phyloP scores from a whole-genome alignment of 179 eudicot genomes.

The Heliamphora pulchella region DNA sequence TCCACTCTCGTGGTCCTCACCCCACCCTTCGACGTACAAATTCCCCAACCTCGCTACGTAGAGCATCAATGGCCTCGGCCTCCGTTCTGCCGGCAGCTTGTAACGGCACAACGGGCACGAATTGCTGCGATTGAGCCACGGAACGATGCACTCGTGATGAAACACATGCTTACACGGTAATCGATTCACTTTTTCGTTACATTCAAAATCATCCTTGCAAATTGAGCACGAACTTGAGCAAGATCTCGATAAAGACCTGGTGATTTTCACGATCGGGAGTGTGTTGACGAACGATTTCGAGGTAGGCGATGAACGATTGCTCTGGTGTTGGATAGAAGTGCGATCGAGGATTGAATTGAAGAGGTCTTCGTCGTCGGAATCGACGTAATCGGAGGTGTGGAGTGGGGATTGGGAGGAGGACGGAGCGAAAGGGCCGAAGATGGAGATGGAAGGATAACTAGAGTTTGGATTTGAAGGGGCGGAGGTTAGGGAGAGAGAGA shows the following conservation, averaged over 20 bases:
- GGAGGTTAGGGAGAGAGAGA: background rate
- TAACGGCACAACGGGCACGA: constrained; percentile 2
- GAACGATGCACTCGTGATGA: background rate
- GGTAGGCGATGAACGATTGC: background rate
- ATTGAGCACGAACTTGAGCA: background rate
- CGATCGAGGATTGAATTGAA: constrained; percentile 2
- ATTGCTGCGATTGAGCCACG: constrained; percentile 6
- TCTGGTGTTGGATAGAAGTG: background rate
- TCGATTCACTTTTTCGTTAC: background rate
- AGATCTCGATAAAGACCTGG: background rate
- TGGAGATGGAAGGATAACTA: background rate
- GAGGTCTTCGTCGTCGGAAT: background rate
- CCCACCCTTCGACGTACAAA: background rate
- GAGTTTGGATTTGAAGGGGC: background rate
- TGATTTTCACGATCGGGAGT: background rate
- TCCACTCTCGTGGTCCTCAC: background rate
- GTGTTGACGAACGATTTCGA: background rate
- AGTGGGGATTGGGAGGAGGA: background rate
- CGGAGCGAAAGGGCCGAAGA: background rate
- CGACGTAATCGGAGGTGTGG: constrained; percentile 7
- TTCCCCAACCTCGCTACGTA: background rate
- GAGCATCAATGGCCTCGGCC: background rate
- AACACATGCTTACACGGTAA: background rate
- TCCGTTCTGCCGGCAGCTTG: background rate
- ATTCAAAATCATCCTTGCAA: background rate